Conservation (phyloP, 345 rosid genomes). For the thale cress (Arabidopsis thaliana) region TAIR10.1 NC_003074.8:9539001-9539500, state of each 20-base stretch:
- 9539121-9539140: constrained; percentile 91
- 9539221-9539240: constrained; percentile 1
- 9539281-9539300: background rate
- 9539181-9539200: constrained; percentile 96
- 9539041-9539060: constrained; percentile 92
- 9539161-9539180: constrained; percentile 97
- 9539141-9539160: constrained; percentile 87
- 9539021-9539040: constrained; percentile 90
- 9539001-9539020: constrained; percentile 94
- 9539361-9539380: background rate
- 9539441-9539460: constrained; percentile 99
- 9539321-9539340: background rate
- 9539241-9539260: background rate
- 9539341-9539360: background rate
- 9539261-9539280: background rate
- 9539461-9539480: constrained; percentile 94
- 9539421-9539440: constrained; percentile 96
- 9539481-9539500: constrained; percentile 94
- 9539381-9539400: background rate
- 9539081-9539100: constrained; percentile 89
- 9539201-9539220: constrained; percentile 96
- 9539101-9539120: constrained; percentile 75
- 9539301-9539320: background rate
- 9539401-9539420: background rate
- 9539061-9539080: constrained; percentile 84